These are phyloP conservation scores for Ceratobasidium theobromae DNA, from an alignment of 1,284 basidiomycete genomes.

Conservation along the genomic window DNA sequence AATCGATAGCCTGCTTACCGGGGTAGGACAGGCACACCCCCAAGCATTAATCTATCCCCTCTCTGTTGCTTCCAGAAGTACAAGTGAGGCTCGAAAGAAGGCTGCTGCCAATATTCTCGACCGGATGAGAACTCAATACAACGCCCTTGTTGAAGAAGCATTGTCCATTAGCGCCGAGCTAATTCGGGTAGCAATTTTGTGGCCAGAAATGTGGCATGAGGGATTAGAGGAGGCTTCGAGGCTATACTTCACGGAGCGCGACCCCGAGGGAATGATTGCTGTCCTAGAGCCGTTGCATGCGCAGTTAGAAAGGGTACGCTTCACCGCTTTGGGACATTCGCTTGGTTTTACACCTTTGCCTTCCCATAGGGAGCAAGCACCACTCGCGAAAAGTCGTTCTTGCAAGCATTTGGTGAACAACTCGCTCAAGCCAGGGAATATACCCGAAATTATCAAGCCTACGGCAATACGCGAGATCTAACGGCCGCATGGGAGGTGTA, in stretches of 20 bases:
- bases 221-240: conserved; percentile 97
- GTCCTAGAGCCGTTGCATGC: conserved; percentile 93
- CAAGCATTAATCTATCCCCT: conserved; percentile 97
- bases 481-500: conserved; percentile 99
- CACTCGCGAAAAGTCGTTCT: conserved; percentile 92
- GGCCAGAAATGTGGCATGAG: conserved; percentile 99
- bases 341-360: neutral
- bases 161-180: conserved; percentile 91
- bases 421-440: conserved; percentile 91
- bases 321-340: neutral
- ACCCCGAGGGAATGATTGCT: conserved; percentile 98
- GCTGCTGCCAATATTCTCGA: conserved; percentile 91
- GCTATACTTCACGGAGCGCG: conserved; percentile 96
- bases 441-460: conserved; percentile 81
- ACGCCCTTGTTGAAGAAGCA: conserved; percentile 86
- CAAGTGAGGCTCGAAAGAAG: conserved; percentile 76
- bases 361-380: conserved; percentile 88
- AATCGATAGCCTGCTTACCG: conserved; percentile 86
- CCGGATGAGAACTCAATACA: conserved; percentile 91
- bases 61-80: conserved; percentile 98
- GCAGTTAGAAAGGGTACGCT: conserved; percentile 79
- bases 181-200: conserved; percentile 96
- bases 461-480: conserved; percentile 86
- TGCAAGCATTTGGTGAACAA: conserved; percentile 92
- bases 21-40: conserved; percentile 95